A percentile compares a stretch with the other conserved stretches of the same genome.
phyloP scores from a whole-genome alignment of 768 basidiomycete species.

The Fomitopsis serialis region DNA sequence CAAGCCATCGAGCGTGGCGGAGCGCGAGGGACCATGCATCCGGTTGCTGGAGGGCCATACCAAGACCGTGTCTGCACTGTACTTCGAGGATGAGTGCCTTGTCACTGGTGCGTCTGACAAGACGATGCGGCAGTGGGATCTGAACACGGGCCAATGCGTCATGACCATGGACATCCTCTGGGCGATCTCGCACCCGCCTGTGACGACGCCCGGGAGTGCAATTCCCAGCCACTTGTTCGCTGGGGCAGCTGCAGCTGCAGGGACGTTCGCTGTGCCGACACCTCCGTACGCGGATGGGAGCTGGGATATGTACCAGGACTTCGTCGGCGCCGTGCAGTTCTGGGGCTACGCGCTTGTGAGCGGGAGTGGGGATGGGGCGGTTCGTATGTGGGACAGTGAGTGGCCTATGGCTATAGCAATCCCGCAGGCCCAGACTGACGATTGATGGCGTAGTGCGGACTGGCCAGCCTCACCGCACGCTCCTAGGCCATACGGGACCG shows the following conservation, averaged over 20 bases:
- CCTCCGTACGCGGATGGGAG: slow-evolving; percentile 87
- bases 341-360: slow-evolving; percentile 98
- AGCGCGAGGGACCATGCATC: slow-evolving; percentile 58
- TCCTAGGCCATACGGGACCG: slow-evolving; percentile 89
- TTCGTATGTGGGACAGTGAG: slow-evolving; percentile 99
- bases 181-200: slow-evolving; percentile 91
- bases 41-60: slow-evolving; percentile 85
- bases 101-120: slow-evolving; percentile 98
- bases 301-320: slow-evolving; percentile 95
- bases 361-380: slow-evolving; percentile 94
- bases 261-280: slow-evolving; percentile 74
- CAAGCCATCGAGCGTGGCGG: slow-evolving; percentile 28
- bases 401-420: slow-evolving; percentile 17
- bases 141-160: slow-evolving; percentile 94
- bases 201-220: slow-evolving; percentile 33
- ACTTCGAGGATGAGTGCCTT: slow-evolving; percentile 92
- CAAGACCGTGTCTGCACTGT: slow-evolving; percentile 88
- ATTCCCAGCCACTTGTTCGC: slow-evolving; percentile 44
- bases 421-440: background rate
- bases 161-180: slow-evolving; percentile 99
- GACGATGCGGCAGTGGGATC: slow-evolving; percentile 97
- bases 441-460: slow-evolving; percentile 74
- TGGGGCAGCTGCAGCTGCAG: slow-evolving; percentile 48
- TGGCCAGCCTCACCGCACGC: slow-evolving; percentile 90
- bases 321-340: slow-evolving; percentile 95